Conservation (phyloP, 148 eudicot genomes). For the Silene uniflora region DNA sequence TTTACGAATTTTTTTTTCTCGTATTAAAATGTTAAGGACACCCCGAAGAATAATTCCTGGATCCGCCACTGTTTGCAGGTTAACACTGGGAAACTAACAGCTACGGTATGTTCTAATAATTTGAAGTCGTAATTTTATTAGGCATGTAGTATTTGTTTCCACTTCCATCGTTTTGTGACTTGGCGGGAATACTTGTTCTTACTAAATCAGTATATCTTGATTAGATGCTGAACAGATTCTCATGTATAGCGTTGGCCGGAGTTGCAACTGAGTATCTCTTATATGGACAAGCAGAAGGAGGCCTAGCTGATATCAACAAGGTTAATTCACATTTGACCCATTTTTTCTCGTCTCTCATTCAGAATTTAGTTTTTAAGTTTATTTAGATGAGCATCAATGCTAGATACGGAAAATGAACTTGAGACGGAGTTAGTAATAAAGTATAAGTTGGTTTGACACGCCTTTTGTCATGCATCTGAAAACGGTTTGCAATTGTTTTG, state of each 20-base stretch:
- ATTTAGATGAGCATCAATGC: too few relatives aligned
- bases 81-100: slow-evolving; percentile 65
- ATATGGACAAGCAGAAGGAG: slow-evolving; percentile 90
- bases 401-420: too few relatives aligned
- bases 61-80: too few relatives aligned
- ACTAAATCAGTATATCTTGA: slow-evolving; percentile 14
- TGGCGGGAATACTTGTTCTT: too few relatives aligned
- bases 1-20: too few relatives aligned
- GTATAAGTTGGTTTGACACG: too few relatives aligned
- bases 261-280: slow-evolving; percentile 86
- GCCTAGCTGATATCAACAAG: slow-evolving; percentile 75
- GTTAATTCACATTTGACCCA: slow-evolving; percentile 21
- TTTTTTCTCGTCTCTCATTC: not conserved
- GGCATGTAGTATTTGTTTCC: not conserved
- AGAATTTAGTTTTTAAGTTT: too few relatives aligned
- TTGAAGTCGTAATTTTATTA: not conserved
- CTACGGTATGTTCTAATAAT: slow-evolving; percentile 42
- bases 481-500: too few relatives aligned
- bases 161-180: not conserved
- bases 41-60: too few relatives aligned
- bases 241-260: slow-evolving; percentile 94
- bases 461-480: too few relatives aligned
- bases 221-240: slow-evolving; percentile 85
- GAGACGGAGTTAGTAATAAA: too few relatives aligned
- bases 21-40: too few relatives aligned